phyloP scores from a whole-genome alignment of 2,329 filamentous ascomycete species.

The Epichloe bromicola region DNA sequence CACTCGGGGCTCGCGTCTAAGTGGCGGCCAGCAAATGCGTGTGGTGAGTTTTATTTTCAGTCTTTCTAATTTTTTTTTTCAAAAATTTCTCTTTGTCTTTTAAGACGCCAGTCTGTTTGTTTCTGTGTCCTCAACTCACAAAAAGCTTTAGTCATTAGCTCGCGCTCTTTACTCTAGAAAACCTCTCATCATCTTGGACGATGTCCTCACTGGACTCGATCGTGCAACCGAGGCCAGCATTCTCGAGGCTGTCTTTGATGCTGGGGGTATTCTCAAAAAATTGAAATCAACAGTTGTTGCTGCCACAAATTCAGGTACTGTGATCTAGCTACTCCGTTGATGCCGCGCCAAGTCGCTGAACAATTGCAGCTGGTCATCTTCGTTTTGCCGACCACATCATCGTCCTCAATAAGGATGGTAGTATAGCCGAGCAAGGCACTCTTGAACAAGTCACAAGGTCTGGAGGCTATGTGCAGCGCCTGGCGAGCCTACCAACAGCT shows the following conservation, averaged over 20 bases:
- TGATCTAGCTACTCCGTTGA: not conserved
- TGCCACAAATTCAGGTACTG: constrained; percentile 15
- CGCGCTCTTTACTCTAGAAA: constrained; percentile 14
- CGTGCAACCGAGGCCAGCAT: constrained; percentile 24
- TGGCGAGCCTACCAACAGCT: constrained; percentile 1
- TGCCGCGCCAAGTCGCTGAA: not conserved
- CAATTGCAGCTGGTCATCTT: constrained; percentile 9
- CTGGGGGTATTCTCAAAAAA: constrained; percentile 16
- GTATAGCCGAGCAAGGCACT: constrained; percentile 11
- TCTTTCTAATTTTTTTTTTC: not conserved
- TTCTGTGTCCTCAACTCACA: not conserved
- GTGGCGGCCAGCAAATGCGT: constrained; percentile 16
- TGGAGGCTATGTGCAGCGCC: constrained; percentile 4
- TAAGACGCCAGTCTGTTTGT: not conserved
- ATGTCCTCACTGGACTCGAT: constrained; percentile 23
- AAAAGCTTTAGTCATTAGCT: constrained; percentile 10
- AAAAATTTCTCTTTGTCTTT: not conserved
- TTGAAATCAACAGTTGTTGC: constrained; percentile 14
- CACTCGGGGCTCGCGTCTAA: constrained; percentile 12
- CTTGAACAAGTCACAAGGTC: constrained; percentile 6
- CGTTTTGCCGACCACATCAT: constrained; percentile 14
- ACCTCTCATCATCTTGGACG: constrained; percentile 18
- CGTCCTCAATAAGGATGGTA: constrained; percentile 11
- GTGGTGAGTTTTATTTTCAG: constrained; percentile 6
- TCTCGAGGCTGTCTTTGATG: constrained; percentile 21